Evolutionary conservation across 257 asterid species (phyloP).

Genomic region (Solanum appendiculatum): DNA sequence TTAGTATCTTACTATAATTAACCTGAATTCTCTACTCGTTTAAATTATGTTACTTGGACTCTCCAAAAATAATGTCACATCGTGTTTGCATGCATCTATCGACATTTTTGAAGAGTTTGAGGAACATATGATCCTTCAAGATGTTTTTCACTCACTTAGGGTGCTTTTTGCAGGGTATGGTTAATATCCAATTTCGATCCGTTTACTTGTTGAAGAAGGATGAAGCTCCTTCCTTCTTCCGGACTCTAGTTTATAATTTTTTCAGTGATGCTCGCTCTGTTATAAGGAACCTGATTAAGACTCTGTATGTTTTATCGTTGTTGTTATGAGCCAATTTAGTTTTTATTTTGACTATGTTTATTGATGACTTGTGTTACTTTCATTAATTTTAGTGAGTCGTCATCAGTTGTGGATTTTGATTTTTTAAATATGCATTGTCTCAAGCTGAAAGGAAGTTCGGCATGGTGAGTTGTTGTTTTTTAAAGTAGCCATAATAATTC

Average conservation of each 20-base stretch:
- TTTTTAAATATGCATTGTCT: constrained; percentile 9
- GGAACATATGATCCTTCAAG: too few relatives aligned
- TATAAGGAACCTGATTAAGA: constrained; percentile 6
- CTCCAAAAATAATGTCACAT: not conserved
- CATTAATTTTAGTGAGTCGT: constrained; percentile 14
- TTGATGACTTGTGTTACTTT: not conserved
- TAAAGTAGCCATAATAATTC: not conserved
- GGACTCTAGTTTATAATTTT: constrained; percentile 19
- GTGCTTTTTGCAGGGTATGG: constrained; percentile 24
- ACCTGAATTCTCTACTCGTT: too few relatives aligned
- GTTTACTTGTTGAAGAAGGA: not conserved
- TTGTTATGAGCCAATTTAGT: not conserved
- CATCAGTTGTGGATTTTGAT: constrained; percentile 14
- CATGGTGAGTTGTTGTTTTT: constrained; percentile 17
- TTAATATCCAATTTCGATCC: constrained; percentile 18
- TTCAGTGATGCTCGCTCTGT: constrained; percentile 4
- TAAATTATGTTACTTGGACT: not conserved
- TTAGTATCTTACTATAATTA: not conserved
- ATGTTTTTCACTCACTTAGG: not conserved
- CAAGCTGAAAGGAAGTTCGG: constrained; percentile 46
- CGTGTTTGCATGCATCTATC: too few relatives aligned
- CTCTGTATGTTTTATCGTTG: constrained; percentile 9
- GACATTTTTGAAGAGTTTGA: too few relatives aligned
- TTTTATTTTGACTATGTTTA: not conserved
- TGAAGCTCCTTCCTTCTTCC: constrained; percentile 8